phyloP scores from a whole-genome alignment of 768 basidiomycete genomes.

The Amylocystis lapponica region DNA sequence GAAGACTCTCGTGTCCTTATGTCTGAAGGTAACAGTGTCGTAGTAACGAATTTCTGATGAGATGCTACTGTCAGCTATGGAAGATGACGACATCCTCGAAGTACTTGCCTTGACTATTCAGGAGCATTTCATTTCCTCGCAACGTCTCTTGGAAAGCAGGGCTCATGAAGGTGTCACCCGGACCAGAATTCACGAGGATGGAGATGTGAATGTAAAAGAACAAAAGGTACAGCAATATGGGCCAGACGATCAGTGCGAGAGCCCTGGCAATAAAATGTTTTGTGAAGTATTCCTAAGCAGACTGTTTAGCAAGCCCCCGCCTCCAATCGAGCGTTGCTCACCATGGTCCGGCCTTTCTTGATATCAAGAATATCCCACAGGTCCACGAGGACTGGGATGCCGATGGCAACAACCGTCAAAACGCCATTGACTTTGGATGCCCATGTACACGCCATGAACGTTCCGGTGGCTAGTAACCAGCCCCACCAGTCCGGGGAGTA shows the following conservation, averaged over 20 bases:
- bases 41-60: constrained; percentile 84
- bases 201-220: constrained; percentile 97
- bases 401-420: constrained; percentile 83
- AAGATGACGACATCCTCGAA: constrained; percentile 16
- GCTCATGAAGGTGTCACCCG: constrained; percentile 96
- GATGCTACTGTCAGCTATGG: neutral
- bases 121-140: constrained; percentile 81
- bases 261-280: constrained; percentile 85
- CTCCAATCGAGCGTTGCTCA: constrained; percentile 23
- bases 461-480: constrained; percentile 87
- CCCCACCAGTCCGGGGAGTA: constrained; percentile 91
- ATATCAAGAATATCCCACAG: constrained; percentile 92
- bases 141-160: constrained; percentile 97
- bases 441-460: constrained; percentile 94
- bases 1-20: constrained; percentile 91
- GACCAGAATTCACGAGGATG: constrained; percentile 80
- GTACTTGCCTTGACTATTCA: constrained; percentile 96
- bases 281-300: constrained; percentile 76
- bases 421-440: constrained; percentile 98
- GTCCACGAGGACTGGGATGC: constrained; percentile 87
- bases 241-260: constrained; percentile 80
- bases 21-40: constrained; percentile 81
- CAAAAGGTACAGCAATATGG: constrained; percentile 83
- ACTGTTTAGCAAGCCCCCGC: neutral
- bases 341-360: constrained; percentile 76